These are phyloP conservation scores for Mortierella sp. DNA, from an alignment of 371 early-diverging fungal species.

Conservation along the genomic window DNA sequence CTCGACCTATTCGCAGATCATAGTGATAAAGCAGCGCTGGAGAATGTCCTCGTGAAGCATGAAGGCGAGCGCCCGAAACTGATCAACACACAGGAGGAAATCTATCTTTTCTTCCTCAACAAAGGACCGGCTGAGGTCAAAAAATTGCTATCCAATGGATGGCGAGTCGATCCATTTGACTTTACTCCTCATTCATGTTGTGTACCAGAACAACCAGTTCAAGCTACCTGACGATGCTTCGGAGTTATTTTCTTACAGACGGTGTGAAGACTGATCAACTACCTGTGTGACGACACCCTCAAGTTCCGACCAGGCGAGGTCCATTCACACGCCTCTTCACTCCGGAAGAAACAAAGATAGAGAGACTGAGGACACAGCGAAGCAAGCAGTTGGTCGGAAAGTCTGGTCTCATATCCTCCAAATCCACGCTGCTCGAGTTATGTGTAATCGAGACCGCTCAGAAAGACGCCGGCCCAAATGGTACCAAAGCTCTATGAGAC, in stretches of 20 bases:
- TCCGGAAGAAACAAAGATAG: constrained; percentile 7
- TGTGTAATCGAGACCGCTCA: constrained; percentile 10
- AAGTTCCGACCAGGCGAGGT: constrained; percentile 9
- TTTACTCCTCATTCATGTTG: constrained; percentile 7
- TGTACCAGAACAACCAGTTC: constrained; percentile 14
- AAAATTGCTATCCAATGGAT: constrained; percentile 7
- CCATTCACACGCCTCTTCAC: constrained; percentile 11
- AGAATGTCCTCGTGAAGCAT: neutral
- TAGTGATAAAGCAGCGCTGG: constrained; percentile 6
- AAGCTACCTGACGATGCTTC: constrained; percentile 2
- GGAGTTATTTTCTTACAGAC: constrained; percentile 12
- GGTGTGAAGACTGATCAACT: constrained; percentile 4
- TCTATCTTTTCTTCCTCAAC: neutral
- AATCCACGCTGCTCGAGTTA: neutral
- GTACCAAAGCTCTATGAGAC: constrained; percentile 9
- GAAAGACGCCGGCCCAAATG: constrained; percentile 5
- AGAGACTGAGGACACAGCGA: neutral
- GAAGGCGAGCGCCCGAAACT: neutral
- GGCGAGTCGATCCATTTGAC: constrained; percentile 9
- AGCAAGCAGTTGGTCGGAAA: constrained; percentile 13
- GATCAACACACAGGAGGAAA: neutral
- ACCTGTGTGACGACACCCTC: constrained; percentile 4
- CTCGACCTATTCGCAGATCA: constrained; percentile 8
- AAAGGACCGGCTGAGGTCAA: constrained; percentile 5
- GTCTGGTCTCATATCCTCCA: constrained; percentile 10